A percentile compares a stretch with the other conserved stretches of the same genome.
phyloP scores from a whole-genome alignment of 1,284 basidiomycete genomes.

The Phylloboletellus chloephorus region DNA sequence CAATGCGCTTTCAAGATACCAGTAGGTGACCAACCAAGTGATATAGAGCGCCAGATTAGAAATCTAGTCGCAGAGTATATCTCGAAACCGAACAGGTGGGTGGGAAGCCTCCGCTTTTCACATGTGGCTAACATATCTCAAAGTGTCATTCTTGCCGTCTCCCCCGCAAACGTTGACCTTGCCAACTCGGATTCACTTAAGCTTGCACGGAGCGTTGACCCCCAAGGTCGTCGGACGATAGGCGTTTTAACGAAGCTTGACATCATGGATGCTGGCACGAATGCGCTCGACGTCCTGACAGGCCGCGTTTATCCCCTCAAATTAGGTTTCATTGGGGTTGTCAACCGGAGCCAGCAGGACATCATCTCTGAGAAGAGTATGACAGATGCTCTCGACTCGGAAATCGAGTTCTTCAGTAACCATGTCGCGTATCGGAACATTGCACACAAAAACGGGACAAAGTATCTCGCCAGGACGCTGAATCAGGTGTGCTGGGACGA shows the following conservation, averaged over 20 bases:
- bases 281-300: constrained; percentile 93
- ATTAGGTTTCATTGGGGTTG: constrained; percentile 95
- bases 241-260: constrained; percentile 97
- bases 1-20: constrained; percentile 57
- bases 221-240: constrained; percentile 92
- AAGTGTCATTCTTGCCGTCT: constrained; percentile 95
- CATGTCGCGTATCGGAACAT: constrained; percentile 95
- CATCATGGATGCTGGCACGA: constrained; percentile 98
- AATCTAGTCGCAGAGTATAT: constrained; percentile 93
- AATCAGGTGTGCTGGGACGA: constrained; percentile 67
- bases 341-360: constrained; percentile 96
- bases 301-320: constrained; percentile 97
- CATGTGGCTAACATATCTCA: constrained; percentile 8
- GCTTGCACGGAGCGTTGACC: constrained; percentile 91
- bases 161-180: constrained; percentile 95
- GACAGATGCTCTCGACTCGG: constrained; percentile 78
- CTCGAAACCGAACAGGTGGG: constrained; percentile 91
- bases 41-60: constrained; percentile 96
- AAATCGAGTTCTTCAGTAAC: constrained; percentile 87
- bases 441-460: constrained; percentile 95
- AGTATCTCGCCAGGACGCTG: constrained; percentile 89
- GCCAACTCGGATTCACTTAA: constrained; percentile 98
- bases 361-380: constrained; percentile 89
- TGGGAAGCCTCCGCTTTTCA: not conserved
- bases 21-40: constrained; percentile 85